Conservation (phyloP, 139 green algal species). For the Tetraselmis striata region DNA sequence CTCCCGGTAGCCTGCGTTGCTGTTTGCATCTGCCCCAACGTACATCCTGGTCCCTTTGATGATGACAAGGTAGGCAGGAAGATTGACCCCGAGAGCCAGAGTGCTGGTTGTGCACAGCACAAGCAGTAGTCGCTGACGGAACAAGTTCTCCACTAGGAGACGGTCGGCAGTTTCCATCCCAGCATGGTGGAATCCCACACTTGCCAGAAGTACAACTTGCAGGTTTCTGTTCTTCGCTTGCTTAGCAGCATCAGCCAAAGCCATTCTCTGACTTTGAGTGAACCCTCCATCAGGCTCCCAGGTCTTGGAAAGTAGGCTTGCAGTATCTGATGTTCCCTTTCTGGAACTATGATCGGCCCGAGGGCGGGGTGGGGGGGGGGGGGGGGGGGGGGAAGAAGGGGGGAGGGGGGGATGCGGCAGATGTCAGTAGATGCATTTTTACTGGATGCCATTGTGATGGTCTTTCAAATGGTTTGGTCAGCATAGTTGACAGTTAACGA, state of each 20-base stretch:
- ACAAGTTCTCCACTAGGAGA: slow-evolving; percentile 67
- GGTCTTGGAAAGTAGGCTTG: slow-evolving; percentile 3
- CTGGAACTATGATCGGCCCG: slow-evolving; percentile 6
- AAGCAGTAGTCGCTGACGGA: slow-evolving; percentile 51
- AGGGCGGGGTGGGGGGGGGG: too few relatives aligned
- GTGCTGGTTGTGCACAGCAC: slow-evolving; percentile 86
- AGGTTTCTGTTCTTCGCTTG: slow-evolving; percentile 34
- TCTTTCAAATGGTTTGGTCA: too few relatives aligned
- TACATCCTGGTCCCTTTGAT: slow-evolving; percentile 77
- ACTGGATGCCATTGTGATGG: too few relatives aligned
- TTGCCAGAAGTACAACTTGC: slow-evolving; percentile 29
- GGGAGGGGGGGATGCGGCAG: too few relatives aligned
- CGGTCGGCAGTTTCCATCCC: slow-evolving; percentile 63
- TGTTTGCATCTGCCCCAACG: slow-evolving; percentile 17
- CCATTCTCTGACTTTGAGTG: slow-evolving; percentile 29
- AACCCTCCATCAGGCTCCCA: slow-evolving; percentile 42
- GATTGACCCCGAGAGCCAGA: slow-evolving; percentile 86
- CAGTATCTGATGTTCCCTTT: background rate
- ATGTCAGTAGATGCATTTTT: too few relatives aligned
- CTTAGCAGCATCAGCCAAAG: slow-evolving; percentile 4
- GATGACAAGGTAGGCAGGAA: slow-evolving; percentile 88
- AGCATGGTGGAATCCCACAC: slow-evolving; percentile 81
- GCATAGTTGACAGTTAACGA: too few relatives aligned
- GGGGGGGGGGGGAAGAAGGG: too few relatives aligned
- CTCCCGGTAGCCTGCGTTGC: slow-evolving; percentile 66